Conservation (phyloP, 352 stramenopile genomes). For the Phytophthora pseudosyringae region DNA sequence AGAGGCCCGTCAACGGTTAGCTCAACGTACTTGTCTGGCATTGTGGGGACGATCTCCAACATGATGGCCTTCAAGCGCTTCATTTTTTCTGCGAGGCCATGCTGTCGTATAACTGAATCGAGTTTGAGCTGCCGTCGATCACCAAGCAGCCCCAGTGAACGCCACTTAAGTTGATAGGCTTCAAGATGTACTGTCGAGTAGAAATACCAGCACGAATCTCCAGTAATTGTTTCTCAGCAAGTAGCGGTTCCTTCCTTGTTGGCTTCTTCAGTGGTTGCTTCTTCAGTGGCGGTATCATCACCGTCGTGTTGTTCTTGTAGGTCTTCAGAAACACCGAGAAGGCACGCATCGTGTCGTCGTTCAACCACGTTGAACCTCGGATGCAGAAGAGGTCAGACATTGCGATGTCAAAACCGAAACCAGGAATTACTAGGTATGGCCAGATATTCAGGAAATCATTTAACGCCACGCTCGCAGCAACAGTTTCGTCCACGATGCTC, state of each 20-base stretch:
- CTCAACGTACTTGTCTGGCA: slow-evolving; percentile 3
- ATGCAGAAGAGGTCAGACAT: background rate
- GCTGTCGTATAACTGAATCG: slow-evolving; percentile 10
- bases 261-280: background rate
- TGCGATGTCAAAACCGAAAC: background rate
- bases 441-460: background rate
- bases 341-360: slow-evolving; percentile 8
- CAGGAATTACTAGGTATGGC: background rate
- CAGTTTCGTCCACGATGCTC: background rate
- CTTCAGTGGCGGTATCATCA: slow-evolving; percentile 4
- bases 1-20: background rate
- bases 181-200: slow-evolving; percentile 1
- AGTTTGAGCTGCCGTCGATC: slow-evolving; percentile 3
- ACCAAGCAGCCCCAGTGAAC: slow-evolving; percentile 11
- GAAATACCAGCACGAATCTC: slow-evolving; percentile 10
- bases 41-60: background rate
- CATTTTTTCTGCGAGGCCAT: background rate
- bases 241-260: background rate
- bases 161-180: slow-evolving; percentile 1
- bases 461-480: background rate
- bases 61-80: slow-evolving; percentile 2
- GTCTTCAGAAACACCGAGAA: slow-evolving; percentile 3
- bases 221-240: slow-evolving; percentile 4
- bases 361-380: background rate
- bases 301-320: slow-evolving; percentile 4